Evolutionary conservation across 2,329 filamentous ascomycete species (phyloP), one percentile per base, ranked within the genome.

Genomic region (Phialophora chinensis): DNA sequence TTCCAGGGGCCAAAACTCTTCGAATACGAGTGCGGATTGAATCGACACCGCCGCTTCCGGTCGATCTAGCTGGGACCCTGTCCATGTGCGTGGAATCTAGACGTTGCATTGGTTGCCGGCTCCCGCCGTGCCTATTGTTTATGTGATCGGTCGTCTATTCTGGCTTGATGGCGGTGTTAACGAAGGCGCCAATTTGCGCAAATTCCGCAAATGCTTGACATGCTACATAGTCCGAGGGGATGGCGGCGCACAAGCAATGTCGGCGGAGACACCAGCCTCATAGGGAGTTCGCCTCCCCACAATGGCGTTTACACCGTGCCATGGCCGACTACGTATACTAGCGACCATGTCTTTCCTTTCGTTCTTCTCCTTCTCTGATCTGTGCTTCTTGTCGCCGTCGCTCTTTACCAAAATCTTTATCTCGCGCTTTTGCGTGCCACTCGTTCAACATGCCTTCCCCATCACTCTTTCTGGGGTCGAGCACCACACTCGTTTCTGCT

Each of bases 381-480:
- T 55, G 60, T 63, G 50, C 50, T 67, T 63, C 31, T 42, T 53
- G 55, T 66, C 65, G 61, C 49, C 49, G 56, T 29, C 61, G 44
- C 47, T 42, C 60, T 53, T 55, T 60, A 50, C 52, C 33, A 55
- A 17, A 47, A 49, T 62, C 50, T 49, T 52, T 61, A n/a, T 20
- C 59, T 53, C 59, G 49, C 47, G 59, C 53, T 17, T 61, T 53
- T 52, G 59, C 59, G 59, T 61, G 71, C 66, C 70, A 65, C 54
- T 72, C 70, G 33, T 70, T 72, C 61, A 68, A 57, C 23, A 72
- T 72, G 71, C 71, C 69, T 53, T 71, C 71, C 69, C 69, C 71
- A 70, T 72, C 71, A 72, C 66, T 72, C 69, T 69, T 72, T 72
- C 71, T 69, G 71, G 68, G 71, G 71, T 71, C 71, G 68, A 67